Base-by-base conservation (phyloP, 2,329 filamentous ascomycete genomes). In the Microdochium trichocladiopsis region DNA sequence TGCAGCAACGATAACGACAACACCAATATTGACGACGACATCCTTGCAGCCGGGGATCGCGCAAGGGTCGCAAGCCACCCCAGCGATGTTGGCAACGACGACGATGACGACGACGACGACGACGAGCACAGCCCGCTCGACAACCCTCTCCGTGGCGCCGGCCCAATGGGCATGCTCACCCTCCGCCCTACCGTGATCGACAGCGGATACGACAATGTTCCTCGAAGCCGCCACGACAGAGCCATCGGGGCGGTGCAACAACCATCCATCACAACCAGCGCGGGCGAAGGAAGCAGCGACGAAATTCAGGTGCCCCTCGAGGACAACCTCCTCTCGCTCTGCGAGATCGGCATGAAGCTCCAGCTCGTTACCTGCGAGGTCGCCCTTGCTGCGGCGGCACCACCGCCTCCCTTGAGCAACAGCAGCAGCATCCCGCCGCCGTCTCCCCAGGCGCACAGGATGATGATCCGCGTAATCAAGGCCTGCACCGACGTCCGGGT, bases 311-410 rank as follows among this genome's bases (percentile, higher is more conserved):
- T 22, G 57, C 82, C 87, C 61, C 63, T 96, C 3, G 91, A 96
- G 55, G 78, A 82, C 24, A 66, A 76, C 16, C 57, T 75, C 11
- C 62, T 79, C 9, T 57, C 51, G 2, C 71, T 80, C 52, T 80
- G 87, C 61, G 78, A 80, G 53, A 66, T 77, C 0, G 88, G 90
- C 0, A 80, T 87, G 75, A 87, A 84, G 65, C 60, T 88, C 31
- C 72, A 76, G 24, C 67, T 80, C 0, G 69, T 66, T 0, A 69
- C 88, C 10, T 80, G 76, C 57, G 71, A 82, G 53, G 66, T 88
- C 23, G 78, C 77, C 55, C 74, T 75, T 23, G 86, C 82, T 2
- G 54, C n/a, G n/a, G n/a, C n/a, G n/a, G n/a, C n/a, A n/a, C 28
- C 28, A 33, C 28, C 8, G 28, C 8, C 28, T n/a, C n/a, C n/a